These are phyloP conservation scores for Trichophyton rubrum DNA, from an alignment of 2,329 filamentous ascomycete genomes.

Conservation along the genomic window DNA sequence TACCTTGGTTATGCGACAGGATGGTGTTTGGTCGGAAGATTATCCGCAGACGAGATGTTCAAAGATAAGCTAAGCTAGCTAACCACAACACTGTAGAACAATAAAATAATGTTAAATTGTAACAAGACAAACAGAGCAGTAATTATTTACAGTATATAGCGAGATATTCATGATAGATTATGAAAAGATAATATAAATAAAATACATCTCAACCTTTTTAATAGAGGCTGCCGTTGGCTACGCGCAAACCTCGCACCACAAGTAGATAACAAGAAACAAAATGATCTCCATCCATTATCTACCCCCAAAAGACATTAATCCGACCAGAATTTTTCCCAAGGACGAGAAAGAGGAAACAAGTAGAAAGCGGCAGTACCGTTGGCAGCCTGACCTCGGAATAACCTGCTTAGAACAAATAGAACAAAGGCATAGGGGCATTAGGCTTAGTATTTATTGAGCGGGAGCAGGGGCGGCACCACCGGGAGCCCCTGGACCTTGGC, in stretches of 20 bases:
- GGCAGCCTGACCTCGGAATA: background rate
- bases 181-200: background rate
- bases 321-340: background rate
- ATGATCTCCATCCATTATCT: slow-evolving; percentile 2
- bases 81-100: background rate
- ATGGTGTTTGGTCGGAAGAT: background rate
- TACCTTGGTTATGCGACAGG: background rate
- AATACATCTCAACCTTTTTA: slow-evolving; percentile 3
- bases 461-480: slow-evolving; percentile 5
- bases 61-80: background rate
- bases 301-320: background rate
- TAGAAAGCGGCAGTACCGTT: background rate
- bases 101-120: background rate
- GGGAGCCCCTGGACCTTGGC: slow-evolving; percentile 5
- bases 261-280: background rate
- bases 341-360: background rate
- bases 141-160: too few relatives aligned
- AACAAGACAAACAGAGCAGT: too few relatives aligned
- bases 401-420: background rate
- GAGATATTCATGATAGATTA: background rate
- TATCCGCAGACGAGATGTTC: background rate
- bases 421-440: background rate
- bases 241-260: background rate
- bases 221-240: background rate
- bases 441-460: slow-evolving; percentile 7